Evolutionary conservation across 2,329 filamentous ascomycete genomes (phyloP), one percentile per base, ranked within the genome.

Genomic region (Ceratocystis variospora): DNA sequence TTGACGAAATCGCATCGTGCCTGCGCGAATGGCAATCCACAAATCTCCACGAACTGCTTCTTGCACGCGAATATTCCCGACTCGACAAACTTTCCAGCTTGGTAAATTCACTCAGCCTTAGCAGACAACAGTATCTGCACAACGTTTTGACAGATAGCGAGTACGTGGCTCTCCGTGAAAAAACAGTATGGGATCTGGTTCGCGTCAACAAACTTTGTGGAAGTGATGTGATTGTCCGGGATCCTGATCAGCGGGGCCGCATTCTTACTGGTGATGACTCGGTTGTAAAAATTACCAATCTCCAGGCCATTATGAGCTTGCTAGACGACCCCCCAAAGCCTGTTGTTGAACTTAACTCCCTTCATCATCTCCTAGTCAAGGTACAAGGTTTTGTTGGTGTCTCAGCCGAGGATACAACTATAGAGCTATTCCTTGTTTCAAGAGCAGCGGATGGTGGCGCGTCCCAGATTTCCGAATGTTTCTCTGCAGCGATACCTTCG

Each of bases 1-100:
- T 99, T 28, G 94, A 99, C 76, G 94, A 99, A 75, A 97, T 99
- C 71, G 92, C 94, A 15, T 96, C 92, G 2, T 99, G 94, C 74
- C 78, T 99, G 69, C 85, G 94, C 71, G 94, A 99, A 81, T 99
- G 94, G 95, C 93, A 99, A 77, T 96, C 94, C 22, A 96, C 92
- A 19, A 95, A 96, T 73, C 81, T 99, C 17, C 95, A 99, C 76
- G 90, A 96, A 73, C 80, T 97, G 28, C 81, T 99, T 0, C 82
- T 99, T 7, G 85, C 86, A 22, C 84, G 90, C 68, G 86, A 92
- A 73, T 99, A 99, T 76, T 78, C 82, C 62, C 83, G 87, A 65
- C 79, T 99, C 66, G 90, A 96, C 71, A 85, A 87, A 69, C 85
- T 97, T 73, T 89, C 90, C 1, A 82, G 83, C 66, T 81, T 97